Evolutionary conservation across 2,329 filamentous ascomycete species (phyloP), one percentile per base, ranked within the genome.

Genomic region (Cladosporium halotolerans): DNA sequence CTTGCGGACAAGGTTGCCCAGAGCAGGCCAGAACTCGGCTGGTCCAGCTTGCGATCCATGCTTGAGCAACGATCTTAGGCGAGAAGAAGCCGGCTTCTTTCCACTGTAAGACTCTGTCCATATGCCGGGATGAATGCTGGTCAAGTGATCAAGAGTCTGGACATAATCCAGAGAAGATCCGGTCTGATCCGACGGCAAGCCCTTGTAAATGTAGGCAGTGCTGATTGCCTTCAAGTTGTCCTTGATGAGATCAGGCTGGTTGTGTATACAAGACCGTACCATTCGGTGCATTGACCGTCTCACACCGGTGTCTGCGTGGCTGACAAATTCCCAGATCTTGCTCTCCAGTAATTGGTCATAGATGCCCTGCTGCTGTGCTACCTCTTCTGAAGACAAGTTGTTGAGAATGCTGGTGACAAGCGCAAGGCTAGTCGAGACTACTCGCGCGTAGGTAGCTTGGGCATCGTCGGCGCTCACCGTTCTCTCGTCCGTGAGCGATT

Each of bases 401-500:
- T 68, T 61, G 56, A 86, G 61, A 28, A 85, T 68, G 52, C 77
- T 76, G 13, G 75, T 76, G 16, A 84, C 71, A 13, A 83, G 69
- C 23, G 78, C 68, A 23, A 83, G 69, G 50, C 77, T 80, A 7
- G 81, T 80, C 1, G 79, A 78, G n/a, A 82, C 76, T 3, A 96
- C 90, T 44, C 93, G 81, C 56, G 84, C 81, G 71, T 95, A 93
- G 63, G 96, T 96, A 14, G 86, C 81, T 60, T 90, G 81, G 3
- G 89, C 84, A 67, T 99, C 93, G 60, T 97, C 92, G 8, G 81
- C 73, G 55, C 83, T 93, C 3, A 90, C 88, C 1, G 84, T 89
- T 19, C 92, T 81, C 70, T 95, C 88, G 66, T 99, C 93, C 66
- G 91, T 97, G 34, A 99, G 75, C 0, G 89, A 95, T 34, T 85